Conservation (phyloP, 192 early-diverging fungal species). For the Cladochytrium replicatum region DNA sequence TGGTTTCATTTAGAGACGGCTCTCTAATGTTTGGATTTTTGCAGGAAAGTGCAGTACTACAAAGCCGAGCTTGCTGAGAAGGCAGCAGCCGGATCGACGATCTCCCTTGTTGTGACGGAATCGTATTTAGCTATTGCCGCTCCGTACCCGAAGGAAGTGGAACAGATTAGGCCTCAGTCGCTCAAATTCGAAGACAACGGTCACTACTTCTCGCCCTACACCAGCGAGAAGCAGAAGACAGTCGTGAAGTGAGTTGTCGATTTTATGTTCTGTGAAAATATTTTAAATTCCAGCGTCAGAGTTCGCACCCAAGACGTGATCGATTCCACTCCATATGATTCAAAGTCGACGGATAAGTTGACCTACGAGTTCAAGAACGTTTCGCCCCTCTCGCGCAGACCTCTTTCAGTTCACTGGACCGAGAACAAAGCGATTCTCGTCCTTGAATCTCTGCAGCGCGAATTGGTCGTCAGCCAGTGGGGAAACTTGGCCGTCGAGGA, state of each 20-base stretch:
- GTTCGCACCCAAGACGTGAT: slow-evolving; percentile 28
- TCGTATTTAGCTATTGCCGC: too few relatives aligned
- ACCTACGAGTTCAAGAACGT: slow-evolving; percentile 60
- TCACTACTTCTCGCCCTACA: slow-evolving; percentile 58
- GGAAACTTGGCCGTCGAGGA: slow-evolving; percentile 77
- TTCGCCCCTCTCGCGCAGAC: slow-evolving; percentile 19
- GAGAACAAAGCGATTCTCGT: slow-evolving; percentile 47
- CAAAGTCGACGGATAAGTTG: slow-evolving; percentile 45
- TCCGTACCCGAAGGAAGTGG: slow-evolving; percentile 33
- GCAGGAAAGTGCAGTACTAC: too few relatives aligned
- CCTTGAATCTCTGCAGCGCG: slow-evolving; percentile 46
- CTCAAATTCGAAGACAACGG: slow-evolving; percentile 51
- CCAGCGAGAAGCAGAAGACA: slow-evolving; percentile 63
- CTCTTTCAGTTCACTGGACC: slow-evolving; percentile 57
- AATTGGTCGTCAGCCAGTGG: slow-evolving; percentile 81
- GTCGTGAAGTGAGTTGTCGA: slow-evolving; percentile 57
- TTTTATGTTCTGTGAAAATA: background rate
- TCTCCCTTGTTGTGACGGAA: too few relatives aligned
- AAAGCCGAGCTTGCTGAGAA: too few relatives aligned
- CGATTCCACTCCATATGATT: slow-evolving; percentile 12
- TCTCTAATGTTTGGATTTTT: too few relatives aligned
- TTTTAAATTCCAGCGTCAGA: slow-evolving; percentile 7
- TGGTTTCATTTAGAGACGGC: too few relatives aligned
- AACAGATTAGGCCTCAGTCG: slow-evolving; percentile 58
- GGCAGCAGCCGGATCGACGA: too few relatives aligned